Evolutionary conservation across 2,329 filamentous ascomycete genomes (phyloP), one percentile per base, ranked within the genome.

Genomic region (Calycina herbarum): DNA sequence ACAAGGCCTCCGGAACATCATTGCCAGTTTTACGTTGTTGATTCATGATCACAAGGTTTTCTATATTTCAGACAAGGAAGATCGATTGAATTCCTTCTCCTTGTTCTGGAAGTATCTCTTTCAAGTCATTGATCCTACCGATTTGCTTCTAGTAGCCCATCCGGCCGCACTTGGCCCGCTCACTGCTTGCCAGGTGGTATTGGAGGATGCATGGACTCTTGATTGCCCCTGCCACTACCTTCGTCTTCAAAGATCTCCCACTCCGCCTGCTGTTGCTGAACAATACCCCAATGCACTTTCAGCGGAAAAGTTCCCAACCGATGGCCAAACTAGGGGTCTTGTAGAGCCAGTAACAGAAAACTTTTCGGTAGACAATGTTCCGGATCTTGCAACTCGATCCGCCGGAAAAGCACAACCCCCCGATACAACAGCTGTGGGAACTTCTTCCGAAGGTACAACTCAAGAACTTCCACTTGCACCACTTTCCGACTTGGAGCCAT

Each of bases 161-260:
- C 87, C 89, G 0, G 79, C 82, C 3, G 84, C 86, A 20, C 79
- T 93, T 7, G 86, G 88, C 1, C 82, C 82, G 0, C 78, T 92
- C 59, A 77, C 89, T 4, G 84, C 85, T 20, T 83, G 83, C 5
- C 81, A 80, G 65, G 79, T 90, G 33, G 82, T 85, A 60, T 79
- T 85, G 48, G 80, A 80, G 10, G 85, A 90, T 72, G 79, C 80
- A 5, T 90, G 87, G 87, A 83, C 83, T 29, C 91, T 91, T 70
- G 82, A 86, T 64, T 85, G 86, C 67, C 82, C 82, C 6, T 83
- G 85, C 62, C 89, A 92, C 70, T 82, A 89, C 51, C 75, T 92
- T 6, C 79, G 81, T 62, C 74, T 86, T 35, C 71, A 78, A 61
- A 63, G 63, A 45, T 59, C 61, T 38, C 29, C 48, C 29, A 56